These are phyloP conservation scores for Fusarium annulatum DNA, from an alignment of 2,329 filamentous ascomycete species.

Conservation along the genomic window DNA sequence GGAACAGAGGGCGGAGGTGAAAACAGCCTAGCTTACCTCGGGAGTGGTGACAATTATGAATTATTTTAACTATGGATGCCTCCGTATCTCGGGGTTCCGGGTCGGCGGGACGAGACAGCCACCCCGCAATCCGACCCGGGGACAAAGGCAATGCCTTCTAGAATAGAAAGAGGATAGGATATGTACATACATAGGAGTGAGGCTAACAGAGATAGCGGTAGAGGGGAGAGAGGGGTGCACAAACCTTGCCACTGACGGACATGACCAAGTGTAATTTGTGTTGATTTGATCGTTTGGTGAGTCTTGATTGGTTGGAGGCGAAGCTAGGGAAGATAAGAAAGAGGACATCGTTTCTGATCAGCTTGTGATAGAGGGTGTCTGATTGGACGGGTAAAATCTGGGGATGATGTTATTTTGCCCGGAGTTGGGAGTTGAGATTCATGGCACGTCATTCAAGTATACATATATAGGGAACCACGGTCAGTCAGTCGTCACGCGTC, in stretches of 20 bases:
- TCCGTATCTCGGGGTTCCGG: slow-evolving; percentile 43
- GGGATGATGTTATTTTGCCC: slow-evolving; percentile 23
- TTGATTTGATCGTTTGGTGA: slow-evolving; percentile 14
- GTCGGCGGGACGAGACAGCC: slow-evolving; percentile 37
- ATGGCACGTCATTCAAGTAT: slow-evolving; percentile 11
- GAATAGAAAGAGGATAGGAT: slow-evolving; percentile 20
- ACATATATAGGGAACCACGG: not conserved
- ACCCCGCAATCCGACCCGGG: slow-evolving; percentile 35
- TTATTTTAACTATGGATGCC: slow-evolving; percentile 33
- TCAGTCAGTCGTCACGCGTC: not conserved
- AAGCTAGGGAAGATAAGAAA: slow-evolving; percentile 37
- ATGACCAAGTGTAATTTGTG: slow-evolving; percentile 44
- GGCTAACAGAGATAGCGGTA: slow-evolving; percentile 28
- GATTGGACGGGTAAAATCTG: slow-evolving; percentile 34
- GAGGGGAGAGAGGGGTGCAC: slow-evolving; percentile 11
- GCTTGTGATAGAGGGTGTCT: slow-evolving; percentile 22
- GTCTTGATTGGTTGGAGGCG: slow-evolving; percentile 34
- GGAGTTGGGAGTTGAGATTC: slow-evolving; percentile 6
- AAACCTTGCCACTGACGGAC: slow-evolving; percentile 3
- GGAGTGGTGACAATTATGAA: slow-evolving; percentile 45
- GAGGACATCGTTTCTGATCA: slow-evolving; percentile 27
- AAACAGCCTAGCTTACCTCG: slow-evolving; percentile 19
- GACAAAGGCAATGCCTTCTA: slow-evolving; percentile 38
- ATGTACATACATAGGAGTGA: slow-evolving; percentile 18
- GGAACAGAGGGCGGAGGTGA: slow-evolving; percentile 11